Conservation (phyloP, 2,329 filamentous ascomycete species). For the Cordyceps pruinosa region DNA sequence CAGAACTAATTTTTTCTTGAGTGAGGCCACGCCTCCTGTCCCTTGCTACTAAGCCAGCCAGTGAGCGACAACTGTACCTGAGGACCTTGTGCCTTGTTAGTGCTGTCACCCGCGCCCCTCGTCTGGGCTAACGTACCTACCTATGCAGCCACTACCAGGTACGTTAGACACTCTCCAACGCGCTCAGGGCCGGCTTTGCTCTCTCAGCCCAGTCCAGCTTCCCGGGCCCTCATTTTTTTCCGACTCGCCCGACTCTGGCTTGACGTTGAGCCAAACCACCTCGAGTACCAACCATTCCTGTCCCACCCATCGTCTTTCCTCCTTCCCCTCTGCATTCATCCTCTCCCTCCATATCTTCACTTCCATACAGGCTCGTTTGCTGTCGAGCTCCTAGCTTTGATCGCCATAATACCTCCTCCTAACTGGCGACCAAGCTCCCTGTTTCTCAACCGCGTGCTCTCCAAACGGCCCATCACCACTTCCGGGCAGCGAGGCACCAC, state of each 20-base stretch:
- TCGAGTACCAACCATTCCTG: slow-evolving; percentile 6
- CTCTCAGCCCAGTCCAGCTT: not conserved
- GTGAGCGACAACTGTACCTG: too few species aligned
- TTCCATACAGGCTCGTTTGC: slow-evolving; percentile 12
- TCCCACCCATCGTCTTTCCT: slow-evolving; percentile 9
- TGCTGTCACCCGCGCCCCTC: not conserved
- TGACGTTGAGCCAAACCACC: slow-evolving; percentile 8
- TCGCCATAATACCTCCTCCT: slow-evolving; percentile 10
- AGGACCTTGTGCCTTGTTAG: not conserved
- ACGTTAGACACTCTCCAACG: too few species aligned
- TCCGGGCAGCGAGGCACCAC: not conserved
- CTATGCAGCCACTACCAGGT: too few species aligned
- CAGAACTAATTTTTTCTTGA: slow-evolving; percentile 32
- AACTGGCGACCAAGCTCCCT: slow-evolving; percentile 6
- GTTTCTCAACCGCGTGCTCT: slow-evolving; percentile 1
- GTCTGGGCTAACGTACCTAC: not conserved
- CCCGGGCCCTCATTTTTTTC: slow-evolving; percentile 7
- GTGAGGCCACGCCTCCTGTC: slow-evolving; percentile 1
- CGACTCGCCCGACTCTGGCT: slow-evolving; percentile 9
- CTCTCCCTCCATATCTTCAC: slow-evolving; percentile 10
- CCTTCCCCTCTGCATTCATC: slow-evolving; percentile 4
- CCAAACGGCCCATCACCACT: not conserved
- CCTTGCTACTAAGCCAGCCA: not conserved
- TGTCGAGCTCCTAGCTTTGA: slow-evolving; percentile 5
- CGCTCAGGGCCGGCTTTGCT: not conserved